These are phyloP conservation scores for Phylloboletellus chloephorus DNA, from an alignment of 1,284 basidiomycete genomes.

Conservation along the genomic window DNA sequence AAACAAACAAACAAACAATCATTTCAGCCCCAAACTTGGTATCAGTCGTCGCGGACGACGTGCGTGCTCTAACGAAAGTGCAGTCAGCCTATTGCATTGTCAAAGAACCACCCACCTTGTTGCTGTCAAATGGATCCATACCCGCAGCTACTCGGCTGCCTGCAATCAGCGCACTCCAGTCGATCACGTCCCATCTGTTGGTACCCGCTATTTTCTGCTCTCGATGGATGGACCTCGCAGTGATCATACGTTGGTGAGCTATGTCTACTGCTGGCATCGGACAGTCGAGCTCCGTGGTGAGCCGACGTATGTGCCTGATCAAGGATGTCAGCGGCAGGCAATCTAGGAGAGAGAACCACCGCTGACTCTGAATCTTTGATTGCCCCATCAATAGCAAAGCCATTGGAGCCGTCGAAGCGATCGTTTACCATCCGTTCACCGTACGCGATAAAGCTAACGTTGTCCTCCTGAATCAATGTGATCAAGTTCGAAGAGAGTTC, in stretches of 20 bases:
- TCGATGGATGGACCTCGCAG: constrained; percentile 65
- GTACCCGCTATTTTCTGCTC: constrained; percentile 43
- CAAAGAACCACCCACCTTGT: constrained; percentile 24
- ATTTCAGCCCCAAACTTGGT: constrained; percentile 51
- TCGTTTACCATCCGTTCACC: constrained; percentile 65
- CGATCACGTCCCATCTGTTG: constrained; percentile 48
- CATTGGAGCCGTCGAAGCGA: constrained; percentile 70
- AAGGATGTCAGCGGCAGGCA: constrained; percentile 7
- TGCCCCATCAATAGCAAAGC: constrained; percentile 88
- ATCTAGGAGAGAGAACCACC: background rate
- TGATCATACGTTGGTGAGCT: constrained; percentile 73
- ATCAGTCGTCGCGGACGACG: constrained; percentile 22
- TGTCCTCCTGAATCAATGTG: background rate
- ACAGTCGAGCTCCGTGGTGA: constrained; percentile 61
- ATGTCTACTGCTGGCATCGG: constrained; percentile 80
- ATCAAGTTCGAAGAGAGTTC: constrained; percentile 1
- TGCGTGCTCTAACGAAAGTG: constrained; percentile 11
- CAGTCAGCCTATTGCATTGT: background rate
- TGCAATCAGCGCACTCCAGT: constrained; percentile 71
- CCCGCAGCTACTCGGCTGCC: constrained; percentile 67
- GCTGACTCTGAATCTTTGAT: constrained; percentile 66
- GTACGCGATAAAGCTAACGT: constrained; percentile 49
- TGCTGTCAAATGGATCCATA: constrained; percentile 54
- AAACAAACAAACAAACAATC: background rate
- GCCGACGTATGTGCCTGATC: constrained; percentile 54